These are phyloP conservation scores for Leccinum griseonigrum DNA, from an alignment of 1,284 basidiomycete species.

Conservation along the genomic window DNA sequence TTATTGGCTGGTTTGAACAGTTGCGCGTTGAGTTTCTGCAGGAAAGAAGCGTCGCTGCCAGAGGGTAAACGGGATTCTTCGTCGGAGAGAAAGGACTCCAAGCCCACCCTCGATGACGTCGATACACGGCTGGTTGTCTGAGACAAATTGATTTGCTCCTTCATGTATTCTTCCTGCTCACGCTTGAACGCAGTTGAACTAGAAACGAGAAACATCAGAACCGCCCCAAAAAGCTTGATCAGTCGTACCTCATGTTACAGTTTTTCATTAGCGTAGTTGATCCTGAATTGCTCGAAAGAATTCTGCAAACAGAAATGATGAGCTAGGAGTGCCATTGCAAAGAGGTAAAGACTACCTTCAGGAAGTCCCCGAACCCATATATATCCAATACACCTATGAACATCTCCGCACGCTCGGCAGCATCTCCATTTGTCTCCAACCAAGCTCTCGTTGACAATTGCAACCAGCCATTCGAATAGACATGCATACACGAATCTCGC, in stretches of 20 bases:
- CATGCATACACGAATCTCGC: conserved; percentile 99
- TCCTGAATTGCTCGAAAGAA: conserved; percentile 99
- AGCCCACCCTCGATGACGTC: conserved; percentile 98
- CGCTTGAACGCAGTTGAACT: conserved; percentile 99
- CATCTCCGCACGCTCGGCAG: conserved; percentile 86
- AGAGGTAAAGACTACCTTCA: conserved; percentile 58
- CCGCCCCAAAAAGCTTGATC: not conserved
- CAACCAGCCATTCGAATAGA: conserved; percentile 98
- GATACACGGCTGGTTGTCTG: conserved; percentile 98
- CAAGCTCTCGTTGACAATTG: conserved; percentile 94
- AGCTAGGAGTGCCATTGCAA: not conserved
- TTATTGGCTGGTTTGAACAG: conserved; percentile 85
- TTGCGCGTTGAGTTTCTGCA: conserved; percentile 92
- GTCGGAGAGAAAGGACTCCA: conserved; percentile 91
- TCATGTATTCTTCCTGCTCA: conserved; percentile 98
- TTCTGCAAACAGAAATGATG: conserved; percentile 50
- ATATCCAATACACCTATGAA: conserved; percentile 99
- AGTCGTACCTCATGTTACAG: conserved; percentile 83
- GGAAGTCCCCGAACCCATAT: conserved; percentile 96
- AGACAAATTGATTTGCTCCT: conserved; percentile 99
- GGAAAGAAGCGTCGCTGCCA: conserved; percentile 90
- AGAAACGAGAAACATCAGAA: conserved; percentile 21
- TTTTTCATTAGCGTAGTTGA: conserved; percentile 99
- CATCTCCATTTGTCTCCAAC: conserved; percentile 87
- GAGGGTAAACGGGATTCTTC: conserved; percentile 97